Evolutionary conservation across 106 monocot genomes (phyloP), one percentile per base, ranked within the genome.

Genomic region (Acorus calamus): DNA sequence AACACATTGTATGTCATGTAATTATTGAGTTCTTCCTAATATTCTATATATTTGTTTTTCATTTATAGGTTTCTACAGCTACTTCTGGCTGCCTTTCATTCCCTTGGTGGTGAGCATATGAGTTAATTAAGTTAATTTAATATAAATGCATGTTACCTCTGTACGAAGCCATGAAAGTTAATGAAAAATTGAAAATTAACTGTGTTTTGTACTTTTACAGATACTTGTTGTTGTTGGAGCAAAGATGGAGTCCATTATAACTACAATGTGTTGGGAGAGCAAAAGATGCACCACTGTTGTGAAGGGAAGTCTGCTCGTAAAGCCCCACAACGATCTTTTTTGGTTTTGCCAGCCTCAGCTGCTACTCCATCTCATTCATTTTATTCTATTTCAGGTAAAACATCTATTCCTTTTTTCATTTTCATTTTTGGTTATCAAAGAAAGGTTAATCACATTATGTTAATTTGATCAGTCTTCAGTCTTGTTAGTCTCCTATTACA

Each of bases 321-420:
- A 57, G 11, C 85, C 74, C 2, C 57, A 78, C 14, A 69, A 72
- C 52, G 50, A 63, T 8, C 61, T 74, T 2, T 85, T 85, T 64
- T 85, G 85, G 85, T 81, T 80, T 47, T 50, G 75, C 8, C 62
- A 55, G 7, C 77, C 81, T 52, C 65, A 53, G 8, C 70, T 51
- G 57, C 59, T 85, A 11, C 75, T 85, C 1, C 71, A 78, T 65
- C 59, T 72, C 58, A 75, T 85, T 11, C 78, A 85, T 42, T 85
- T 85, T 57, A 59, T 81, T 10, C 60, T 81, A 10, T 70, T 85
- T 42, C 77, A 75, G 85, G 85, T 80, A 74, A 50, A 8, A 11
- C 3, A 56, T 7, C 8, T 5, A 47, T 7, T 12, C 49, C 11
- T 12, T 11, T 60, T 7, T 10, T 10, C 11, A 51, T 64, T 50